These are phyloP conservation scores for Rhizopogon parksii DNA, from an alignment of 1,284 basidiomycete species.

Conservation along the genomic window DNA sequence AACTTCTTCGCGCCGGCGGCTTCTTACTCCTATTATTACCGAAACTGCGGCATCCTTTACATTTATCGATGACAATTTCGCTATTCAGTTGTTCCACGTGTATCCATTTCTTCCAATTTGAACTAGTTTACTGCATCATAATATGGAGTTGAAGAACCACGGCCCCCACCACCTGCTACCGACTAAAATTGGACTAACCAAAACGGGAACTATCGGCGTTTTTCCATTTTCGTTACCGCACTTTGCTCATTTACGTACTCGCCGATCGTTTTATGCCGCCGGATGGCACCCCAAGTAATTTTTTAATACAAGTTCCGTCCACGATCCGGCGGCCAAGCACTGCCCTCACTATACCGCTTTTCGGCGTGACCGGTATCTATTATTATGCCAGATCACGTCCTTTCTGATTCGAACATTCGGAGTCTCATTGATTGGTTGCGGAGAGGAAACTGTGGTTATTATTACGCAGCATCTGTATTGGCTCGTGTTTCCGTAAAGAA, in stretches of 20 bases:
- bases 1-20: constrained; percentile 30
- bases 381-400: not conserved
- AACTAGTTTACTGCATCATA: too few species aligned
- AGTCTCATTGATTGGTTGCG: not conserved
- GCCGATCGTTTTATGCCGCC: not conserved
- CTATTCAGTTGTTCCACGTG: too few species aligned
- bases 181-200: not conserved
- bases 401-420: constrained; percentile 6
- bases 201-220: constrained; percentile 7
- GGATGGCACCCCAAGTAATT: not conserved
- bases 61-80: not conserved
- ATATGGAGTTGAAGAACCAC: not conserved
- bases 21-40: constrained; percentile 21
- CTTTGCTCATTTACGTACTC: not conserved
- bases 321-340: constrained; percentile 1
- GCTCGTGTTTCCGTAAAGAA: constrained; percentile 5
- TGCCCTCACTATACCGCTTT: not conserved
- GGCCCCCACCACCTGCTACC: not conserved
- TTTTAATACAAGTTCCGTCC: not conserved
- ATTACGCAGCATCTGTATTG: not conserved
- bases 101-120: too few species aligned
- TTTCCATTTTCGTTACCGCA: not conserved
- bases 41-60: constrained; percentile 12
- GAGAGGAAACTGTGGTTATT: not conserved
- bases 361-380: not conserved